Evolutionary conservation across 495 filamentous ascomycete genomes (phyloP), one percentile per base, ranked within the genome.

Genomic region (Darksidea phi): DNA sequence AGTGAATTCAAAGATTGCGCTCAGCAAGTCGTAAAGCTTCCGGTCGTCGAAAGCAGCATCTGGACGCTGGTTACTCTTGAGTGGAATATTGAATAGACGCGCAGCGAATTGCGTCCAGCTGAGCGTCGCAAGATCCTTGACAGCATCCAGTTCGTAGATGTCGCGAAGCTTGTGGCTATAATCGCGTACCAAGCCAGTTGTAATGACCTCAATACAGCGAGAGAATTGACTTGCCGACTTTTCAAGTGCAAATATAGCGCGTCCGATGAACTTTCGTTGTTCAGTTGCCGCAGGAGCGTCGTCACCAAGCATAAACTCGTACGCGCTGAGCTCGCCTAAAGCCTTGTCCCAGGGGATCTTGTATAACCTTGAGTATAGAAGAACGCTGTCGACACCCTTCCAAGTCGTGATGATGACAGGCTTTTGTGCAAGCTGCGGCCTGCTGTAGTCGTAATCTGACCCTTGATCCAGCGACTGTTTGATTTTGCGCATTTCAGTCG

Each of bases 21-120:
- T 79, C 6, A 95, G 75, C n/a, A 86, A 82, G 72, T 82, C 84
- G 73, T 90, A 91, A 59, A 94, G 28, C 28, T 32, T 74, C 36
- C 92, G 82, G 64, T 89, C 87, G 8, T 83, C 88, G 75, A 90
- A 92, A 32, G 89, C 74, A 5, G 87, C 88, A 59, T 80, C 80
- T 12, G 84, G 78, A 67, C 86, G 83, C 26, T 85, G 80, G 60
- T 84, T 80, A 34, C 82, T 86, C 75, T 88, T 88, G 61, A 95
- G 74, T 0, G 90, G 86, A 1, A 95, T 78, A 21, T 82, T 83
- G 70, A 92, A 91, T 25, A 92, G 70, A 25, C 79, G 80, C 7
- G 90, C 79, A 1, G 82, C 88, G 50, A 94, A 92, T 67, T 87
- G 81, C 6, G 87, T 82, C 2, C 85, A 86, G 0, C 83, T 86